These are phyloP conservation scores for Saccharum hybrid DNA, from an alignment of 202 grass and related monocot genomes.

Conservation along the genomic window DNA sequence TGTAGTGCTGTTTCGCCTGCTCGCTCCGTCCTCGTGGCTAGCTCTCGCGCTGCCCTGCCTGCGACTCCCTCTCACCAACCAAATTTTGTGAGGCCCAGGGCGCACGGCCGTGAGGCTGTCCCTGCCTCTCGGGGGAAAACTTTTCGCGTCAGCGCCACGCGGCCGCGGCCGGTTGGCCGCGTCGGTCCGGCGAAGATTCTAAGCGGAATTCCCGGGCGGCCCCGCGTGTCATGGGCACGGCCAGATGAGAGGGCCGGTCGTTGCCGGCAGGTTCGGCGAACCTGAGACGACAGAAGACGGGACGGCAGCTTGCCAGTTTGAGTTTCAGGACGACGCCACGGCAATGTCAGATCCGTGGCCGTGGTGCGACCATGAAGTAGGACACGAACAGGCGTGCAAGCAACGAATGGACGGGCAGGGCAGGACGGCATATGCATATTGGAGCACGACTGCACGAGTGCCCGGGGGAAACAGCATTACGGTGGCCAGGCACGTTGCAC, in stretches of 20 bases:
- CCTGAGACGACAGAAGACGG: not conserved
- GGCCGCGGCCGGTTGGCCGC: too few species aligned
- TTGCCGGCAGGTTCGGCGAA: slow-evolving; percentile 25
- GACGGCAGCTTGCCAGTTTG: not conserved
- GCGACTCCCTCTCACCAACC: slow-evolving; percentile 53
- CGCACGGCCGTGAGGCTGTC: not conserved
- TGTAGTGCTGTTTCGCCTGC: slow-evolving; percentile 33
- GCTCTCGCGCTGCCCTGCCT: slow-evolving; percentile 3
- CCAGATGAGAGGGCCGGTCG: not conserved
- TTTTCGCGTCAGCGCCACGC: not conserved
- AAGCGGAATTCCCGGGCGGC: not conserved
- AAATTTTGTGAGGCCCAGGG: slow-evolving; percentile 67
- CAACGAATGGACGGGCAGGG: not conserved
- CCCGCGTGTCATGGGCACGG: slow-evolving; percentile 36
- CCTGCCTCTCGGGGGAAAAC: not conserved
- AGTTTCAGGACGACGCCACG: not conserved
- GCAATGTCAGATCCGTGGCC: not conserved
- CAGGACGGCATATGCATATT: not conserved
- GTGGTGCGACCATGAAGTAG: too few species aligned
- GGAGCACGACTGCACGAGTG: not conserved
- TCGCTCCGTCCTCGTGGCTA: not conserved
- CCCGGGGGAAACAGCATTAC: too few species aligned
- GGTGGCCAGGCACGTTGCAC: not conserved
- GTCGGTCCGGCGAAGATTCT: slow-evolving; percentile 32
- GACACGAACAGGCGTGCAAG: not conserved